A percentile compares a stretch with the other conserved stretches of the same genome.
Evolutionary conservation across 805 yeast genomes (phyloP).

Genomic region (Candida alai): DNA sequence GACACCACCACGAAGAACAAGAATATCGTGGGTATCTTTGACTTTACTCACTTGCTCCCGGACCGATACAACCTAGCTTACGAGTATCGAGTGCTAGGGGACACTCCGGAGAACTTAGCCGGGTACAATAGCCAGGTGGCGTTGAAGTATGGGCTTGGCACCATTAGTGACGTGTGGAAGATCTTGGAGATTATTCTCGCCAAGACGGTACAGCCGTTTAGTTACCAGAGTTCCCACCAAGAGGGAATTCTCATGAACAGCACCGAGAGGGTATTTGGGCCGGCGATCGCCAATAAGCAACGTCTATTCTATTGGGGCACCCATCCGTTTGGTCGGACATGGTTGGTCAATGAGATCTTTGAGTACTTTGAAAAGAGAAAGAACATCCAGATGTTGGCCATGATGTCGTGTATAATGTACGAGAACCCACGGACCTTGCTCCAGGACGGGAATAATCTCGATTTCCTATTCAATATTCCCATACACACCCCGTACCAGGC

Average conservation of each 20-base stretch:
- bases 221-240: neutral
- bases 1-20: constrained; percentile 23
- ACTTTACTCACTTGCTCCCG: constrained; percentile 69
- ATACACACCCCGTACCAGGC: constrained; percentile 45
- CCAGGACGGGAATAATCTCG: constrained; percentile 11
- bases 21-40: constrained; percentile 60
- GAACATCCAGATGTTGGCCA: constrained; percentile 86
- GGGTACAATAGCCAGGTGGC: constrained; percentile 71
- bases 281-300: neutral
- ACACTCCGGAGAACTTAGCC: constrained; percentile 60
- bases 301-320: constrained; percentile 63
- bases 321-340: constrained; percentile 70
- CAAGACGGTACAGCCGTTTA: constrained; percentile 33
- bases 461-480: constrained; percentile 29
- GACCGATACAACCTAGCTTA: constrained; percentile 67
- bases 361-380: constrained; percentile 57
- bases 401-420: constrained; percentile 70
- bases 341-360: constrained; percentile 63
- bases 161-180: constrained; percentile 74
- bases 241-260: no score
- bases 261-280: no score
- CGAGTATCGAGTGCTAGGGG: constrained; percentile 63
- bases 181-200: constrained; percentile 46
- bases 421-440: constrained; percentile 32
- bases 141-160: constrained; percentile 52